These are phyloP conservation scores for Carallia brachiata DNA, from an alignment of 345 rosid genomes.

Conservation along the genomic window DNA sequence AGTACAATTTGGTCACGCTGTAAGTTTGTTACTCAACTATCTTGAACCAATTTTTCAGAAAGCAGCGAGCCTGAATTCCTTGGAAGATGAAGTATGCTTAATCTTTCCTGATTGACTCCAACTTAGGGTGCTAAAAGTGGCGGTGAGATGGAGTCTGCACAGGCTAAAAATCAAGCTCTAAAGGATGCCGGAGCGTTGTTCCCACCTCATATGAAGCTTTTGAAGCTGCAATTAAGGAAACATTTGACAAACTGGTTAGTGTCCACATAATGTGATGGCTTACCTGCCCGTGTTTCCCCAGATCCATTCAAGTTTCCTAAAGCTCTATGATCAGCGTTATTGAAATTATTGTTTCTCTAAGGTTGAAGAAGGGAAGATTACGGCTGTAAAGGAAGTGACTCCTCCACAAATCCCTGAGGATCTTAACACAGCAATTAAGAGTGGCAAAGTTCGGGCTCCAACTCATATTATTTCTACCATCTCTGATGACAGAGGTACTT, in stretches of 20 bases:
- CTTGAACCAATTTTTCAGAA: slow-evolving; percentile 5
- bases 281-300: not conserved
- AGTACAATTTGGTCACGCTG: slow-evolving; percentile 99
- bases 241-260: slow-evolving; percentile 86
- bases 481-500: slow-evolving; percentile 89
- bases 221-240: slow-evolving; percentile 71
- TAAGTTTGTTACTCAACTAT: slow-evolving; percentile 43
- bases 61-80: not conserved
- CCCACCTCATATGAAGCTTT: slow-evolving; percentile 90
- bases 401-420: slow-evolving; percentile 98
- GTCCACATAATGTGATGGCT: slow-evolving; percentile 8
- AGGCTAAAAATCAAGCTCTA: slow-evolving; percentile 95
- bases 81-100: slow-evolving; percentile 1
- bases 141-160: slow-evolving; percentile 96
- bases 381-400: slow-evolving; percentile 68
- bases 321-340: slow-evolving; percentile 3
- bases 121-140: slow-evolving; percentile 97
- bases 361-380: slow-evolving; percentile 75
- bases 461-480: slow-evolving; percentile 96
- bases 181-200: slow-evolving; percentile 86
- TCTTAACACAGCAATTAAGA: slow-evolving; percentile 85
- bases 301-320: not conserved
- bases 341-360: slow-evolving; percentile 21
- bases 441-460: slow-evolving; percentile 96
- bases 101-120: slow-evolving; percentile 17